phyloP scores from a whole-genome alignment of 495 filamentous ascomycete species.

The Lepidopterella palustris region DNA sequence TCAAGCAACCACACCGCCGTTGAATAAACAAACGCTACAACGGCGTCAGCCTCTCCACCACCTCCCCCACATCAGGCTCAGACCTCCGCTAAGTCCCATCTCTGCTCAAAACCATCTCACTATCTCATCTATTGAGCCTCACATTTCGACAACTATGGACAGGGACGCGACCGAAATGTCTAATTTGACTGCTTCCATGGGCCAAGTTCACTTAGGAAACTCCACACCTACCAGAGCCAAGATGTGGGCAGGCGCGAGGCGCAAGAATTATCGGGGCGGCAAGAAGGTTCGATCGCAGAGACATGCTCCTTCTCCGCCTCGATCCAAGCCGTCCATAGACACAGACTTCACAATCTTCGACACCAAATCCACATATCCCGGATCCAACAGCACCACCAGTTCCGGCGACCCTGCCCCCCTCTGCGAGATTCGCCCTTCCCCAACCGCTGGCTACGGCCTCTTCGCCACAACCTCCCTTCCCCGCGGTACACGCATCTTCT shows the following conservation, averaged over 20 bases:
- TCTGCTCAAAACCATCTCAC: no score
- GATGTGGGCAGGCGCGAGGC: background rate
- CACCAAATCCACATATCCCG: background rate
- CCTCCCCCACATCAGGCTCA: no score
- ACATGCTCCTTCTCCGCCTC: background rate
- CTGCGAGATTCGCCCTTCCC: constrained; percentile 15
- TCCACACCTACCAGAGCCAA: background rate
- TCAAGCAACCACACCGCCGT: no score
- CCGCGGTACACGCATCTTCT: constrained; percentile 23
- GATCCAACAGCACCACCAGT: background rate
- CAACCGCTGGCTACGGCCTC: constrained; percentile 16
- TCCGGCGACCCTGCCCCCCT: background rate
- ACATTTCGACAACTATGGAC: no score
- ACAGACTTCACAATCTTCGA: background rate
- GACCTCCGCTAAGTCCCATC: no score
- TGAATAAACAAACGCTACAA: no score
- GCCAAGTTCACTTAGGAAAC: background rate
- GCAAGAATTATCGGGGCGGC: background rate
- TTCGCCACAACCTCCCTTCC: constrained; percentile 19
- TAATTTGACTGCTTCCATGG: background rate
- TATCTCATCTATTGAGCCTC: no score
- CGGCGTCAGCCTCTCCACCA: no score
- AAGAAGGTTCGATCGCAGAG: background rate
- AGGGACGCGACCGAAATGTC: background rate
- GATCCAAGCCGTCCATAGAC: background rate